These are phyloP conservation scores for Trifolium subterraneum DNA, from an alignment of 306 rosid species.

Conservation along the genomic window DNA sequence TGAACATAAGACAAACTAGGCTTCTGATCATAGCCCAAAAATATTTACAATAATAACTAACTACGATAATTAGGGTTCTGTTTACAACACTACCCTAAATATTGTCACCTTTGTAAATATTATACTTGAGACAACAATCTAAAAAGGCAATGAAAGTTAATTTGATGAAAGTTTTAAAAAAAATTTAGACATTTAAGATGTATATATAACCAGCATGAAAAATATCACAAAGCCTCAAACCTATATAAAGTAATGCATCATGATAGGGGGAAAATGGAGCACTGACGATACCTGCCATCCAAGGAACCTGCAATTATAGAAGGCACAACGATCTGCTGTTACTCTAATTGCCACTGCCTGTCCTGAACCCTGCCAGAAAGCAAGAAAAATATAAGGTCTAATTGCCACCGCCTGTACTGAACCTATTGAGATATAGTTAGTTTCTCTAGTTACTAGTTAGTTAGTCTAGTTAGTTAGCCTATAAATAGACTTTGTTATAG, in stretches of 20 bases:
- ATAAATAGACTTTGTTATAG: too few relatives aligned
- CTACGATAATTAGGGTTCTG: too few relatives aligned
- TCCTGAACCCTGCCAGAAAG: constrained; percentile 79
- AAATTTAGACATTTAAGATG: constrained; percentile 12
- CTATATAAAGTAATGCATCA: constrained; percentile 27
- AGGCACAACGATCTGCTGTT: constrained; percentile 96
- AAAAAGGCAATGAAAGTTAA: constrained; percentile 18
- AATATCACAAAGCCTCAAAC: constrained; percentile 24
- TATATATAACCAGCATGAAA: constrained; percentile 14
- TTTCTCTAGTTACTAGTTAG: too few relatives aligned
- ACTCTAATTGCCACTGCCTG: constrained; percentile 99
- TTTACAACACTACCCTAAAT: too few relatives aligned
- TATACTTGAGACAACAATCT: constrained; percentile 18
- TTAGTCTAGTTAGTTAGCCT: too few relatives aligned
- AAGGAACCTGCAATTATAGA: constrained; percentile 95
- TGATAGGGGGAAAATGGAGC: constrained; percentile 8
- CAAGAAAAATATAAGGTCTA: constrained; percentile 15
- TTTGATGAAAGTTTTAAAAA: neutral
- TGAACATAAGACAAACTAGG: constrained; percentile 27
- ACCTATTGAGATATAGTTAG: too few relatives aligned
- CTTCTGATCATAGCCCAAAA: neutral
- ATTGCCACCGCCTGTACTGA: too few relatives aligned
- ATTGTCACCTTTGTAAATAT: neutral
- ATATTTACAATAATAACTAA: constrained; percentile 4
- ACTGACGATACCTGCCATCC: constrained; percentile 90